A percentile compares a stretch with the other conserved stretches of the same genome.
phyloP scores from a whole-genome alignment of 73 alveolate species.

The Paramecium tetraurelia region DNA sequence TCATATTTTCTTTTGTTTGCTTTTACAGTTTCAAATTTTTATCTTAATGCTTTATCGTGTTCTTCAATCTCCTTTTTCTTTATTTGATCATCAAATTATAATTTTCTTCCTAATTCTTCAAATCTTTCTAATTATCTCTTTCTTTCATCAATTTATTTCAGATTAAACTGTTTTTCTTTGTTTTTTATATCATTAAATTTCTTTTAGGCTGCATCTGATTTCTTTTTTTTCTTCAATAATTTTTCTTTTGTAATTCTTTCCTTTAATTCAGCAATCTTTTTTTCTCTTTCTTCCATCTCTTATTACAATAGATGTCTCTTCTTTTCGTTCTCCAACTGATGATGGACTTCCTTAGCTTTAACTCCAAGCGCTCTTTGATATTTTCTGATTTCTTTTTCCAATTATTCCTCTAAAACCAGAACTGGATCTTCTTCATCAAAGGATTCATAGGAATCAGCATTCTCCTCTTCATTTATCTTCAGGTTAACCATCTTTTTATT shows the following conservation, averaged over 20 bases:
- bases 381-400: background rate
- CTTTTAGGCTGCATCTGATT: background rate
- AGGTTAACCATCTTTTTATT: background rate
- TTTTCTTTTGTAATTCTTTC: background rate
- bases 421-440: conserved; percentile 47
- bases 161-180: background rate
- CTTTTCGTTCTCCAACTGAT: background rate
- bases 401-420: conserved; percentile 1
- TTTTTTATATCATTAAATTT: background rate
- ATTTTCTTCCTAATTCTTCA: conserved; percentile 12
- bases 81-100: background rate
- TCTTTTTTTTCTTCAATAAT: background rate
- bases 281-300: background rate
- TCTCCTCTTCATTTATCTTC: background rate
- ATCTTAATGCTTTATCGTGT: background rate
- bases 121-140: conserved; percentile 23
- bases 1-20: background rate
- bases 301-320: background rate
- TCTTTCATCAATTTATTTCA: conserved; percentile 10
- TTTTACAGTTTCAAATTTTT: background rate
- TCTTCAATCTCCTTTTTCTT: background rate
- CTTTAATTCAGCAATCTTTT: background rate
- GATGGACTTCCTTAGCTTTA: background rate
- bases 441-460: background rate
- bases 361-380: conserved; percentile 1